Evolutionary conservation across 2,329 filamentous ascomycete genomes (phyloP).

Genomic region (Zymoseptoria brevis): DNA sequence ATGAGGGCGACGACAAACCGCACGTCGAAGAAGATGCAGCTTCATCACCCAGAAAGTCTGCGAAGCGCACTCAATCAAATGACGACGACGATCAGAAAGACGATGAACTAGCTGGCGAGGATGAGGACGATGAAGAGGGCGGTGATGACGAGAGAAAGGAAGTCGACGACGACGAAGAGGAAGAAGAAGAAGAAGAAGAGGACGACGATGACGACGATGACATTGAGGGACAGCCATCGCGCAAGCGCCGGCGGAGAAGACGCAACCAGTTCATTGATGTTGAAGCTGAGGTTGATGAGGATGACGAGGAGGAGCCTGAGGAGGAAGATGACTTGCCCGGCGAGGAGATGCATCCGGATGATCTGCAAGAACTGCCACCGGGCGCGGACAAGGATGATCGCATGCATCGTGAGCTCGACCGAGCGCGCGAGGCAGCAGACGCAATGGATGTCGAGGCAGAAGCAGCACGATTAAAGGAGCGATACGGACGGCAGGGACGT

Average conservation of each 20-base stretch:
- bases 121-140: conserved; percentile 53
- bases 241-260: conserved; percentile 67
- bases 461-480: conserved; percentile 75
- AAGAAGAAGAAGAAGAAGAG: conserved; percentile 27
- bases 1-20: conserved; percentile 44
- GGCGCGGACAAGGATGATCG: conserved; percentile 81
- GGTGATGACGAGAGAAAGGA: conserved; percentile 55
- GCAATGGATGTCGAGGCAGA: conserved; percentile 91
- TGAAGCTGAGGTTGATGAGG: conserved; percentile 93
- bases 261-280: conserved; percentile 91
- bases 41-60: conserved; percentile 16
- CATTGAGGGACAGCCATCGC: conserved; percentile 57
- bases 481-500: conserved; percentile 70
- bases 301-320: conserved; percentile 80
- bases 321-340: conserved; percentile 82
- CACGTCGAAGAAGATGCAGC: conserved; percentile 31
- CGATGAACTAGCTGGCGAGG: conserved; percentile 37
- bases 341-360: conserved; percentile 83
- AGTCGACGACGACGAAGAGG: conserved; percentile 43
- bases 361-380: conserved; percentile 65
- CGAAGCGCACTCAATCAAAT: conserved; percentile 27
- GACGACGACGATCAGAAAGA: conserved; percentile 45
- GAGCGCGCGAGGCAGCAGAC: conserved; percentile 76
- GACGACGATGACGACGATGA: conserved; percentile 26
- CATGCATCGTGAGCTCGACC: conserved; percentile 87